Percentiles rank a stretch among this genome's conserved stretches.
phyloP scores from a whole-genome alignment of 306 rosid species.

The Biancaea sappan region DNA sequence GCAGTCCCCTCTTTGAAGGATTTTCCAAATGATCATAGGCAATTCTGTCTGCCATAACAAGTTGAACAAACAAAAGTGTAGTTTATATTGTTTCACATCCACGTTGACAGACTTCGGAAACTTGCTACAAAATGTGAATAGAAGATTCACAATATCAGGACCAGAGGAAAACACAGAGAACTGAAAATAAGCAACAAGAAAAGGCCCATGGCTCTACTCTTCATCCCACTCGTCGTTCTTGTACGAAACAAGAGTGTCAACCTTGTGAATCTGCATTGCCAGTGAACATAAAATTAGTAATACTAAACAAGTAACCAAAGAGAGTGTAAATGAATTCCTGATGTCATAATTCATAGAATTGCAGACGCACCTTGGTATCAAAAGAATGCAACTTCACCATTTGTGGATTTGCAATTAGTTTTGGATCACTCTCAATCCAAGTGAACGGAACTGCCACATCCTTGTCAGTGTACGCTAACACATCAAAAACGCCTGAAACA shows the following conservation, averaged over 20 bases:
- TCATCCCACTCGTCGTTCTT: constrained; percentile 77
- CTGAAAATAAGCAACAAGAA: not conserved
- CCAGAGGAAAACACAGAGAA: not conserved
- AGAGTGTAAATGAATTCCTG: no score
- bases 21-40: no score
- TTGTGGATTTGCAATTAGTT: constrained; percentile 91
- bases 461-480: constrained; percentile 92
- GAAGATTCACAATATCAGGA: constrained; percentile 14
- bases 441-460: constrained; percentile 95
- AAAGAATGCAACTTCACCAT: constrained; percentile 99
- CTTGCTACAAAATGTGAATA: constrained; percentile 13
- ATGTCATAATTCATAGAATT: constrained; percentile 8
- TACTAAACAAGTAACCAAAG: constrained; percentile 15
- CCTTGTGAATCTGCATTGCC: constrained; percentile 67
- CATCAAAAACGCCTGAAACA: constrained; percentile 87
- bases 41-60: not conserved
- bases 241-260: constrained; percentile 75
- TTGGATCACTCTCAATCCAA: constrained; percentile 98
- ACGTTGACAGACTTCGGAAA: not conserved
- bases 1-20: no score
- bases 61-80: not conserved
- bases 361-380: constrained; percentile 85
- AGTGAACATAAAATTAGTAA: not conserved
- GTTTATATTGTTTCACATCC: not conserved
- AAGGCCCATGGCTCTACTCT: constrained; percentile 24